Base-by-base conservation (phyloP, 768 basidiomycete species). In the Amylocystis lapponica region DNA sequence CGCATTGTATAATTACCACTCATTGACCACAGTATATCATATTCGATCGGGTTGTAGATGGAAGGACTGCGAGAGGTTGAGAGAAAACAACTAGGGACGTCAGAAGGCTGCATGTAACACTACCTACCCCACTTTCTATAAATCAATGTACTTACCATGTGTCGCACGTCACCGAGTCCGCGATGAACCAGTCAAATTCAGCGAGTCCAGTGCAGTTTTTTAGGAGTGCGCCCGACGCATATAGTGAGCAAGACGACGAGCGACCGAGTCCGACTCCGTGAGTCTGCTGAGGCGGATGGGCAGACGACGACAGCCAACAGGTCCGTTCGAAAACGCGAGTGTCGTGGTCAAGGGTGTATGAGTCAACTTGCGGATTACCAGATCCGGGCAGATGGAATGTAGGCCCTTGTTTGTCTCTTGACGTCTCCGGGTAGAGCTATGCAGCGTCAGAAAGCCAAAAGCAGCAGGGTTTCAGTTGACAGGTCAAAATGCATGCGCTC, bases 1-100 rank as follows among this genome's bases (percentile, higher is more conserved):
- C 41, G 42, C 49, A 48, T 23, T 48, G 49, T 54, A 54, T 38
- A 41, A 39, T 41, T 41, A 49, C 37, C 47, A 36, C 38, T 45
- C 45, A 53, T 41, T 41, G 45, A 41, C 29, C 38, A 20, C 45
- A 36, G 36, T 29, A 31, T 43, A 48, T 50, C n/a, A 42, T 48
- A 47, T 41, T 41, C 29, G 29, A 40, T 23, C 27, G 39, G n/a
- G 25, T 12, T 36, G 35, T 36, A 36, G 4, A 21, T 36, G 19
- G 19, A 22, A 11, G 19, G 35, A 9, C 19, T 17, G 35, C 12
- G 33, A 34, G 17, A 36, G 11, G 20, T 20, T 20, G n/a, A n/a
- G n/a, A 11, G 35, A 17, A 34, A 17, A 5, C 14, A 19, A 36
- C n/a, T 30, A 10, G 29, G 10, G 10, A n/a, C n/a, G n/a, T 30